phyloP scores from a whole-genome alignment of 2,329 filamentous ascomycete species.

The Nemania bipapillata region DNA sequence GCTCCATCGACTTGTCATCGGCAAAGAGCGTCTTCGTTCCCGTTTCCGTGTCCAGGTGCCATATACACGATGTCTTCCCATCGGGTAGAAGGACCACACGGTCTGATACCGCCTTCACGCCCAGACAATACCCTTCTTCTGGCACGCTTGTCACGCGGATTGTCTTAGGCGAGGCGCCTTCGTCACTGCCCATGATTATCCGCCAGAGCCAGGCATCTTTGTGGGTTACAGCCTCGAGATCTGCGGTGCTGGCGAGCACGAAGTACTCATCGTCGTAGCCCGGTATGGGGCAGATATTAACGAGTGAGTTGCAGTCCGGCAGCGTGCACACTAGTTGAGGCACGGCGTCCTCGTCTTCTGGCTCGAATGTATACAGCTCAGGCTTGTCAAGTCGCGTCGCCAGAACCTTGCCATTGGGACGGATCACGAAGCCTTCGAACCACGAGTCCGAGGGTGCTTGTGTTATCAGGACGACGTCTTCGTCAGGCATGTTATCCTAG shows the following conservation, averaged over 20 bases:
- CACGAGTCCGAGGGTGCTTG: slow-evolving; percentile 50
- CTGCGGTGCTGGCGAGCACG: slow-evolving; percentile 44
- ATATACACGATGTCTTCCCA: slow-evolving; percentile 44
- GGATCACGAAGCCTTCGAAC: slow-evolving; percentile 49
- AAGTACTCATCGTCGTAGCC: slow-evolving; percentile 47
- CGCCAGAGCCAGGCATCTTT: slow-evolving; percentile 47
- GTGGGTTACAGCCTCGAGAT: slow-evolving; percentile 49
- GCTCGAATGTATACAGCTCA: slow-evolving; percentile 48
- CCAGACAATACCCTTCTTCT: slow-evolving; percentile 43
- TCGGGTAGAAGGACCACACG: slow-evolving; percentile 47
- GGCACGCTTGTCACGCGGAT: slow-evolving; percentile 41
- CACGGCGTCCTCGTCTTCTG: slow-evolving; percentile 44
- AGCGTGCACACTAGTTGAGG: slow-evolving; percentile 47
- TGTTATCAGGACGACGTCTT: slow-evolving; percentile 49
- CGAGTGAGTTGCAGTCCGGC: slow-evolving; percentile 44
- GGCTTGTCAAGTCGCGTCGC: slow-evolving; percentile 48
- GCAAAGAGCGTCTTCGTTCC: slow-evolving; percentile 41
- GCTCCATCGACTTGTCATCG: slow-evolving; percentile 45
- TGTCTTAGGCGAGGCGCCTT: slow-evolving; percentile 44
- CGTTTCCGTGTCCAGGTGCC: slow-evolving; percentile 46
- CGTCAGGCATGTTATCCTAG: slow-evolving; percentile 42
- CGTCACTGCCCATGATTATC: slow-evolving; percentile 45
- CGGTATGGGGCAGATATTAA: slow-evolving; percentile 46
- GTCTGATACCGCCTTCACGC: slow-evolving; percentile 42
- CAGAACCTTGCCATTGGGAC: slow-evolving; percentile 49